These are phyloP conservation scores for Paraphaeosphaeria sporulosa DNA, from an alignment of 2,329 filamentous ascomycete species.

Conservation along the genomic window DNA sequence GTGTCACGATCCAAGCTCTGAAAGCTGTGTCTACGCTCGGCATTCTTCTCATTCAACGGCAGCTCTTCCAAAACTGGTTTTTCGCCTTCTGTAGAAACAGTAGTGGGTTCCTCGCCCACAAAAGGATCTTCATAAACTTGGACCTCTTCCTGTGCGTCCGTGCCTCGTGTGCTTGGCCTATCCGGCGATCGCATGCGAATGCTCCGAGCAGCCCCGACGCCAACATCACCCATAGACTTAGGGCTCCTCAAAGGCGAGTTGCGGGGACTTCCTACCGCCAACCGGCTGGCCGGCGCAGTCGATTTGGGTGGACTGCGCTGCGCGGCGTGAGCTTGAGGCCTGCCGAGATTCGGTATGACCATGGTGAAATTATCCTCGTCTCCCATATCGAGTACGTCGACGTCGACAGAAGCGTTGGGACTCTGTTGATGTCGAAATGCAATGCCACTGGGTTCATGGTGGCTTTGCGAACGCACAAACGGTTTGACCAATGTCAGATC, in stretches of 20 bases:
- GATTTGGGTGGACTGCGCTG: slow-evolving; percentile 46
- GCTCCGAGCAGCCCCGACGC: slow-evolving; percentile 36
- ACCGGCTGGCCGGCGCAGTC: slow-evolving; percentile 28
- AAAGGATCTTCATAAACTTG: slow-evolving; percentile 64
- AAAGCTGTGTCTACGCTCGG: slow-evolving; percentile 42
- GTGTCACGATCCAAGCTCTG: slow-evolving; percentile 34
- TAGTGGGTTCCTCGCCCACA: slow-evolving; percentile 45
- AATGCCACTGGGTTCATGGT: slow-evolving; percentile 35
- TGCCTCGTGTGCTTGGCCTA: slow-evolving; percentile 40
- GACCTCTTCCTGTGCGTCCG: slow-evolving; percentile 51
- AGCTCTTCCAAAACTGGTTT: slow-evolving; percentile 60
- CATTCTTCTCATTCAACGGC: slow-evolving; percentile 57
- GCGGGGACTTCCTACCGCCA: slow-evolving; percentile 39
- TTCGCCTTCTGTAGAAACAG: slow-evolving; percentile 40
- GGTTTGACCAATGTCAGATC: slow-evolving; percentile 59
- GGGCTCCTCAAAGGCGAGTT: slow-evolving; percentile 37
- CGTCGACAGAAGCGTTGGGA: slow-evolving; percentile 51
- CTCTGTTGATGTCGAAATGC: slow-evolving; percentile 49
- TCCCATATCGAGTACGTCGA: slow-evolving; percentile 42
- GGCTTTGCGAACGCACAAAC: slow-evolving; percentile 45
- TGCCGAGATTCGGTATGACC: slow-evolving; percentile 54
- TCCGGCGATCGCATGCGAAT: slow-evolving; percentile 43
- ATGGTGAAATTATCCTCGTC: slow-evolving; percentile 61
- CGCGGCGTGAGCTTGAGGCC: slow-evolving; percentile 35
- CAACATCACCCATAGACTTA: slow-evolving; percentile 38